Percentiles rank a stretch among this genome's conserved stretches.
These are phyloP conservation scores for Phytophthora pinifolia DNA, from an alignment of 352 stramenopile genomes.

Conservation along the genomic window DNA sequence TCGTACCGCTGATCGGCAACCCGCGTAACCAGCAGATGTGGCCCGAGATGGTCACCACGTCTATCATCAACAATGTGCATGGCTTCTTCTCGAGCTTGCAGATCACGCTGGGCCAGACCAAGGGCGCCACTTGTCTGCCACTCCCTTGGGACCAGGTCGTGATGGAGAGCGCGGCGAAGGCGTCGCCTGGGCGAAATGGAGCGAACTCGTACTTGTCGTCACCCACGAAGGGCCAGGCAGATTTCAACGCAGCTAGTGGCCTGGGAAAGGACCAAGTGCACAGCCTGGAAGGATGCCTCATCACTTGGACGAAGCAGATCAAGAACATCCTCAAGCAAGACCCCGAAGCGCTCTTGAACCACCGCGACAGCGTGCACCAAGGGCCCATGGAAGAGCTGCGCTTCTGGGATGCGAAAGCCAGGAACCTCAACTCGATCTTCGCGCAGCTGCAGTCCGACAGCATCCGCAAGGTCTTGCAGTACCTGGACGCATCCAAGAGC, in stretches of 20 bases:
- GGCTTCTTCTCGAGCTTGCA: constrained; percentile 84
- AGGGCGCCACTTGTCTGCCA: constrained; percentile 80
- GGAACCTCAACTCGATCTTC: constrained; percentile 92
- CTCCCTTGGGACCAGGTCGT: constrained; percentile 80
- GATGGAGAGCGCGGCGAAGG: constrained; percentile 45
- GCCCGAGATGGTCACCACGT: constrained; percentile 82
- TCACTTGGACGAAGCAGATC: constrained; percentile 95
- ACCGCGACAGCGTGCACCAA: constrained; percentile 52
- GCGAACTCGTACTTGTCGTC: constrained; percentile 5
- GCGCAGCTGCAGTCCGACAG: constrained; percentile 87
- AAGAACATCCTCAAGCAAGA: constrained; percentile 93
- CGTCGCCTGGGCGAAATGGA: constrained; percentile 5
- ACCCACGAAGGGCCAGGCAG: neutral
- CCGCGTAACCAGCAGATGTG: constrained; percentile 76
- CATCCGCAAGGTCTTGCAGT: constrained; percentile 87
- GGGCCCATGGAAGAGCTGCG: constrained; percentile 86
- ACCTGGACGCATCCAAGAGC: constrained; percentile 85
- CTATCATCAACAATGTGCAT: constrained; percentile 75
- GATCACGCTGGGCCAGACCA: constrained; percentile 87
- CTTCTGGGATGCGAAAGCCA: constrained; percentile 87
- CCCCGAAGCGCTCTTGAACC: constrained; percentile 72
- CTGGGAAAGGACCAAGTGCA: constrained; percentile 84
- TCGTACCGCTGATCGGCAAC: constrained; percentile 76
- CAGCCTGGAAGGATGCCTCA: constrained; percentile 86
- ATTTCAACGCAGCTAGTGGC: constrained; percentile 13